Evolutionary conservation across 805 yeast genomes (phyloP).

Genomic region (Suhomyces sp.): DNA sequence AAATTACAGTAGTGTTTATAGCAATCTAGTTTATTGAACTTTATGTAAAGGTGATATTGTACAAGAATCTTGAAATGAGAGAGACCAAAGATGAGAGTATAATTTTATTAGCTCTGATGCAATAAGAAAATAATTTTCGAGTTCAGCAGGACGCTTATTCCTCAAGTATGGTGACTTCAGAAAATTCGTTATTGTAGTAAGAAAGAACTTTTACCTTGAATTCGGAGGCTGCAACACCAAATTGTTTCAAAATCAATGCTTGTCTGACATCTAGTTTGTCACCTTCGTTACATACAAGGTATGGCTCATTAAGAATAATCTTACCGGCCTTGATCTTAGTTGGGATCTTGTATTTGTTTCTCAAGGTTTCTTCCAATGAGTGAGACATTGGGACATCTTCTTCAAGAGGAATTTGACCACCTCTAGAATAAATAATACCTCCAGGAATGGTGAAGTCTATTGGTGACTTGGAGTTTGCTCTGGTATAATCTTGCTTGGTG

Average conservation of each 20-base stretch:
- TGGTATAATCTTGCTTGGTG: slow-evolving; percentile 75
- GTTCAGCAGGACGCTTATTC: not conserved
- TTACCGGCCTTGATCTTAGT: slow-evolving; percentile 89
- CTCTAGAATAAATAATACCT: slow-evolving; percentile 91
- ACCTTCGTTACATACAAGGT: slow-evolving; percentile 75
- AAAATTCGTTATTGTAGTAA: slow-evolving; percentile 64
- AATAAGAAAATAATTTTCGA: not conserved
- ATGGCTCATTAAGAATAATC: slow-evolving; percentile 71
- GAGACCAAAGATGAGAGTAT: not conserved
- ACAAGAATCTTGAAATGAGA: not conserved
- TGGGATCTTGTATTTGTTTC: slow-evolving; percentile 87
- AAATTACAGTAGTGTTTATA: not conserved
- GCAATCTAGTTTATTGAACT: not conserved
- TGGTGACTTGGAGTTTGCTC: slow-evolving; percentile 86
- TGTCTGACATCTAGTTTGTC: slow-evolving; percentile 83
- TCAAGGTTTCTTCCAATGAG: slow-evolving; percentile 87
- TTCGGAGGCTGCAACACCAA: slow-evolving; percentile 92
- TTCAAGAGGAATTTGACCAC: slow-evolving; percentile 84
- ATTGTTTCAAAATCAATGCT: slow-evolving; percentile 87
- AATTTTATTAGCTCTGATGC: slow-evolving; percentile 1
- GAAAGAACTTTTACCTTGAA: slow-evolving; percentile 81
- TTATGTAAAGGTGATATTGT: slow-evolving; percentile 2
- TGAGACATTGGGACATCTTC: slow-evolving; percentile 97
- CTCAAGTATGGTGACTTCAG: slow-evolving; percentile 25
- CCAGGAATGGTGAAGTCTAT: slow-evolving; percentile 81